These are phyloP conservation scores for Neoarthrinium moseri DNA, from an alignment of 2,329 filamentous ascomycete species.

Conservation along the genomic window DNA sequence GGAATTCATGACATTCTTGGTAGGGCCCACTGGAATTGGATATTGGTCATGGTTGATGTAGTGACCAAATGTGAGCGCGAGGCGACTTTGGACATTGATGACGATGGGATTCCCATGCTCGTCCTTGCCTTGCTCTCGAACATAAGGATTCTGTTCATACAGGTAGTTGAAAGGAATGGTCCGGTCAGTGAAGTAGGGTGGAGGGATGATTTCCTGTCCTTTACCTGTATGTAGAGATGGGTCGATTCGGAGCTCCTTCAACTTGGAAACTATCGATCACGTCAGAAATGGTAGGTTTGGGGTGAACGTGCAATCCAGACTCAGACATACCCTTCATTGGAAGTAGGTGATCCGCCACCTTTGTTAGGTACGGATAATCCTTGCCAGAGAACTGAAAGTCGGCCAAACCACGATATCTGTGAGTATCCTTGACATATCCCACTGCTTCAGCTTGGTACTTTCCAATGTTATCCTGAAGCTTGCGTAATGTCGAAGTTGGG, in stretches of 20 bases:
- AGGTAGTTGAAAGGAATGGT: conserved; percentile 74
- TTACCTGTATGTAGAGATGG: conserved; percentile 57
- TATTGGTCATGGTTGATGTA: conserved; percentile 61
- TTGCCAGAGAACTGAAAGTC: conserved; percentile 82
- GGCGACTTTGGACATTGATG: conserved; percentile 39
- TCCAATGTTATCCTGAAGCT: conserved; percentile 67
- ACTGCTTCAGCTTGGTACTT: conserved; percentile 68
- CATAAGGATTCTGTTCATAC: conserved; percentile 83
- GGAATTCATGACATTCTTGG: conserved; percentile 46
- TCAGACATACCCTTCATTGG: conserved; percentile 62
- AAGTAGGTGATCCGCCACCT: conserved; percentile 69
- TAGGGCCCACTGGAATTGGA: conserved; percentile 62
- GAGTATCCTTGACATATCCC: conserved; percentile 73
- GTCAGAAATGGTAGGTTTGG: conserved; percentile 10
- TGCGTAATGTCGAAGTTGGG: conserved; percentile 56
- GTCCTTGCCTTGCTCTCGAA: conserved; percentile 59
- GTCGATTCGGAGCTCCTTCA: conserved; percentile 65
- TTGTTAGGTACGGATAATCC: conserved; percentile 66
- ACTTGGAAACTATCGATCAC: conserved; percentile 40
- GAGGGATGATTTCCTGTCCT: conserved; percentile 72
- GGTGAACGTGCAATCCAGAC: neutral
- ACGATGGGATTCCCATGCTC: conserved; percentile 47
- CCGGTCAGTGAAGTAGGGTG: conserved; percentile 74
- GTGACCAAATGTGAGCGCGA: conserved; percentile 49
- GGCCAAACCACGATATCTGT: conserved; percentile 81